A percentile compares a stretch with the other conserved stretches of the same genome.
phyloP scores from a whole-genome alignment of 768 basidiomycete genomes.

The Pholiota microspora region DNA sequence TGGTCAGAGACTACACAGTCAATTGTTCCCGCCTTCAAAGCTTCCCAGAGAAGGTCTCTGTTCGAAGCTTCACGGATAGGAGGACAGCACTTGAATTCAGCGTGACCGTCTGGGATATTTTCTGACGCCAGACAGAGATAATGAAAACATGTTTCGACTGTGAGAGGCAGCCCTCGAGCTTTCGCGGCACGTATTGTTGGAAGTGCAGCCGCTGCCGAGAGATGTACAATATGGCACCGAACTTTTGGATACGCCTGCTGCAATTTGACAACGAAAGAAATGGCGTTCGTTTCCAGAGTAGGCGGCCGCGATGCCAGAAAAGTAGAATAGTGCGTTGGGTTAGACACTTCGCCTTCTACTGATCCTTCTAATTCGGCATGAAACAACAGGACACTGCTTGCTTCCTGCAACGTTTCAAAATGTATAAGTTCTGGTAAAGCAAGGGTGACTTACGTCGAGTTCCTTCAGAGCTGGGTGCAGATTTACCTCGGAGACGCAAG shows the following conservation, averaged over 20 bases:
- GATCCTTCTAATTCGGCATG: conserved; percentile 80
- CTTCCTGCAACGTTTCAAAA: conserved; percentile 42
- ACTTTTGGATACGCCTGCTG: conserved; percentile 62
- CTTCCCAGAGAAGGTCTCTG: conserved; percentile 76
- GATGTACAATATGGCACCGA: conserved; percentile 92
- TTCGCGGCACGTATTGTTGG: conserved; percentile 73
- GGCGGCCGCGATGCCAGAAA: conserved; percentile 87
- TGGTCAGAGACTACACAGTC: conserved; percentile 97
- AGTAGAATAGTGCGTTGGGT: conserved; percentile 66
- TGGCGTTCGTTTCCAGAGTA: conserved; percentile 76
- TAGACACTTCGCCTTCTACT: conserved; percentile 9
- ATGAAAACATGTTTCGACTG: conserved; percentile 97
- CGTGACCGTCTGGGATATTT: conserved; percentile 68
- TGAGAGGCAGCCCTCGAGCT: conserved; percentile 62
- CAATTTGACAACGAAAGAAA: conserved; percentile 69
- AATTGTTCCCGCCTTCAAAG: conserved; percentile 77
- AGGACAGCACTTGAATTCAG: conserved; percentile 96
- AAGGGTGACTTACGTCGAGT: conserved; percentile 54
- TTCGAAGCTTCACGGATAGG: conserved; percentile 81
- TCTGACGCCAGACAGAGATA: conserved; percentile 81
- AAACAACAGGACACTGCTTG: conserved; percentile 75
- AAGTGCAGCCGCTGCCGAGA: conserved; percentile 83
- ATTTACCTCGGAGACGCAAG: conserved; percentile 73
- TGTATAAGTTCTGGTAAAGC: conserved; percentile 3
- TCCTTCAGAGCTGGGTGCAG: conserved; percentile 67